These are phyloP conservation scores for Cordyceps javanica DNA, from an alignment of 2,329 filamentous ascomycete species.

Conservation along the genomic window DNA sequence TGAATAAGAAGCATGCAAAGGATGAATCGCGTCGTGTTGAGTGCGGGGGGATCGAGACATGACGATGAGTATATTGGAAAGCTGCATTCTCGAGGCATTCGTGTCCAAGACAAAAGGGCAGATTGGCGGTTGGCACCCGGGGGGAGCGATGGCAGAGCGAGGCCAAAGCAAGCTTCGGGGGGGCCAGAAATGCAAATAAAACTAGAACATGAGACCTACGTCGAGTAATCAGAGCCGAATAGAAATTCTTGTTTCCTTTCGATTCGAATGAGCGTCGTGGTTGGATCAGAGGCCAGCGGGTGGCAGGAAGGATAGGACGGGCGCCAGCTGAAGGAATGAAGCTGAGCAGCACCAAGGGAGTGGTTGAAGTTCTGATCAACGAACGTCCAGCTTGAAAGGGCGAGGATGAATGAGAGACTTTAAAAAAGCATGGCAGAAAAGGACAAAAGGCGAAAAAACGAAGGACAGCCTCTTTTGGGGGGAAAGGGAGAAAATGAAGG, in stretches of 20 bases:
- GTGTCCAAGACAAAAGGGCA: not conserved
- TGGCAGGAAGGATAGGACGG: slow-evolving; percentile 33
- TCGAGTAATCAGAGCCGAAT: not conserved
- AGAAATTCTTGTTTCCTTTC: not conserved
- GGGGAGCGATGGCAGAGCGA: not conserved
- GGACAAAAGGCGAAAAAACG: slow-evolving; percentile 15
- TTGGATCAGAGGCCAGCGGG: slow-evolving; percentile 4
- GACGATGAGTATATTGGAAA: slow-evolving; percentile 5
- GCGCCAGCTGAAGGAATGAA: slow-evolving; percentile 30
- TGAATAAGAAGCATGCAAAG: not conserved
- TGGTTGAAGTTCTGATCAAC: slow-evolving; percentile 11
- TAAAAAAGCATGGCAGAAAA: slow-evolving; percentile 18
- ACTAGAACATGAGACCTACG: slow-evolving; percentile 1
- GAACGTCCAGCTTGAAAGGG: slow-evolving; percentile 12
- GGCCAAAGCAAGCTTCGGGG: not conserved
- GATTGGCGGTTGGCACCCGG: not conserved
- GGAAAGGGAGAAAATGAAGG: too few species aligned
- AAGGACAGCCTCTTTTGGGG: slow-evolving; percentile 2
- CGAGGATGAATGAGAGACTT: slow-evolving; percentile 14
- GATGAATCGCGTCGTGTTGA: not conserved
- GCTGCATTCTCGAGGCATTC: slow-evolving; percentile 8
- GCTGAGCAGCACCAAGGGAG: slow-evolving; percentile 24
- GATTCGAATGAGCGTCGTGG: slow-evolving; percentile 13
- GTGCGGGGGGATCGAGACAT: not conserved
- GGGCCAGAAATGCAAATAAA: not conserved